Conservation (phyloP, 2,329 filamentous ascomycete species). For the Sphaerulina vaccinii region DNA sequence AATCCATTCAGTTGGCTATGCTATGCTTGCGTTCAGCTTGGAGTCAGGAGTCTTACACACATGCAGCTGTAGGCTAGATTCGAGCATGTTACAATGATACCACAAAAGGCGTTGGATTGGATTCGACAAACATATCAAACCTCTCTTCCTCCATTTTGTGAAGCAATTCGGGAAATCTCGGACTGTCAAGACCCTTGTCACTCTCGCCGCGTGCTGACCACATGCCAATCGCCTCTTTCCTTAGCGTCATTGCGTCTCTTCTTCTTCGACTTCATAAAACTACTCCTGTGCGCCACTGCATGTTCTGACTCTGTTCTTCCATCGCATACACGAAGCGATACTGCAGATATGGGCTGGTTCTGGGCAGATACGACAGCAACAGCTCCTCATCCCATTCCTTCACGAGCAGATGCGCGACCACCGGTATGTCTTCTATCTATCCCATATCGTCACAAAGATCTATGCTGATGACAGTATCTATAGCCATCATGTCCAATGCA, state of each 20-base stretch:
- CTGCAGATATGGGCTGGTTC: conserved; percentile 64
- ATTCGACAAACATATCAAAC: not conserved
- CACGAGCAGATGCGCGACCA: conserved; percentile 49
- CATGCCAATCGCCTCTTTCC: not conserved
- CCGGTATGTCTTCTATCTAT: conserved; percentile 48
- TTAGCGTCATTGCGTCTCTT: not conserved
- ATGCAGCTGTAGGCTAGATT: conserved; percentile 11
- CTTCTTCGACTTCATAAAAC: not conserved
- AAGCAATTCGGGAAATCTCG: not conserved
- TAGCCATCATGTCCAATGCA: conserved; percentile 72
- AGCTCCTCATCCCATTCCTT: conserved; percentile 51
- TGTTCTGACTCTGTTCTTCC: not conserved
- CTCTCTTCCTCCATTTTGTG: not conserved
- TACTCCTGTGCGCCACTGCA: conserved; percentile 1
- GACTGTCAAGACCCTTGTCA: not conserved
- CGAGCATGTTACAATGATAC: conserved; percentile 3
- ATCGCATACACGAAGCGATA: too few relatives aligned
- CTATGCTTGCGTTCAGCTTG: not conserved
- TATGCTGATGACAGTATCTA: conserved; percentile 20
- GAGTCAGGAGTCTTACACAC: conserved; percentile 8
- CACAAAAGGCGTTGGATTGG: conserved; percentile 1
- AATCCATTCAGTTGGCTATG: not conserved
- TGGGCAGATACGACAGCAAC: conserved; percentile 58
- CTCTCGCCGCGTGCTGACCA: too few relatives aligned
- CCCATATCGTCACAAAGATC: not conserved